Conservation (phyloP, 2,329 filamentous ascomycete genomes). For the Pseudopithomyces chartarum region DNA sequence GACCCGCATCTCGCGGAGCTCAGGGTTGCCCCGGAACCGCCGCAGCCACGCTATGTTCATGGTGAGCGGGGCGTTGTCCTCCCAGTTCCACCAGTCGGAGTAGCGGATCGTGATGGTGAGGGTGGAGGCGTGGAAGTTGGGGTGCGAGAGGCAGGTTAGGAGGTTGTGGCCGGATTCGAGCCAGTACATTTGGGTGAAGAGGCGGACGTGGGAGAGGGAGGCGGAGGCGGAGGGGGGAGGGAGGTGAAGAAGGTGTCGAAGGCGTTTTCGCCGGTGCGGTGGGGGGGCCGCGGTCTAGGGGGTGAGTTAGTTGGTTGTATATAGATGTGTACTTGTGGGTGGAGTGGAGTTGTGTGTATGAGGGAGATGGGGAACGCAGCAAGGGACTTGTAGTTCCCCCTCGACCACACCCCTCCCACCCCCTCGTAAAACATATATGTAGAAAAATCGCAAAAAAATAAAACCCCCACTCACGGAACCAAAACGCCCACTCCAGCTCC, state of each 20-base stretch:
- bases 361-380: too few species aligned
- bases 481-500: background rate
- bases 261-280: background rate
- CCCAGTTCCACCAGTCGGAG: constrained; percentile 72
- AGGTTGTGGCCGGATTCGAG: background rate
- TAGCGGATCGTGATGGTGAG: constrained; percentile 56
- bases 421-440: too few species aligned
- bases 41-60: constrained; percentile 11
- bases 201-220: background rate
- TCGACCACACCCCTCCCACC: too few species aligned
- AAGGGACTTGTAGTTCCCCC: too few species aligned
- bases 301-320: too few species aligned
- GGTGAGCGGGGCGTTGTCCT: constrained; percentile 85
- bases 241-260: background rate
- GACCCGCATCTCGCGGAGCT: constrained; percentile 12
- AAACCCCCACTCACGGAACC: background rate
- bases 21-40: constrained; percentile 5
- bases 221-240: background rate
- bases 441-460: too few species aligned
- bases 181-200: background rate
- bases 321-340: too few species aligned
- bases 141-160: background rate
- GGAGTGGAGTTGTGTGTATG: too few species aligned
- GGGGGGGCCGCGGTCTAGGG: background rate
- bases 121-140: constrained; percentile 8